phyloP scores from a whole-genome alignment of 1,284 basidiomycete genomes.

The Moesziomyces parantarcticus region DNA sequence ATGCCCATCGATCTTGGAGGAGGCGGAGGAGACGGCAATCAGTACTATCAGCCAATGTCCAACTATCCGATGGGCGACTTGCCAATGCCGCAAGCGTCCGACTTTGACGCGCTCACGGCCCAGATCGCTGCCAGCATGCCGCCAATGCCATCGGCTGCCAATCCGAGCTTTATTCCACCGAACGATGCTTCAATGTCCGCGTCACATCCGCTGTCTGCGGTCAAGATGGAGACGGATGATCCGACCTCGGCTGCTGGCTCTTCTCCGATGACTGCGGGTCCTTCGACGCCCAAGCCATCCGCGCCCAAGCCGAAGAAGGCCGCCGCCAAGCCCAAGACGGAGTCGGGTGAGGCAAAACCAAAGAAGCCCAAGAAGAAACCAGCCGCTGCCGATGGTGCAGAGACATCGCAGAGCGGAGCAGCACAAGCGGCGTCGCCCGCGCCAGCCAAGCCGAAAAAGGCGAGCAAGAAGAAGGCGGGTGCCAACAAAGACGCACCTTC shows the following conservation, averaged over 20 bases:
- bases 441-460: constrained; percentile 32
- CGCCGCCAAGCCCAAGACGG: constrained; percentile 25
- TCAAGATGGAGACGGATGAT: constrained; percentile 34
- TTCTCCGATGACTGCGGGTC: constrained; percentile 11
- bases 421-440: constrained; percentile 8
- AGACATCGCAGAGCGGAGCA: not conserved
- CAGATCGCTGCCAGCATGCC: constrained; percentile 31
- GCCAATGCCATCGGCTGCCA: not conserved
- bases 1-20: constrained; percentile 39
- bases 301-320: constrained; percentile 31
- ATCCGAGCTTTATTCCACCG: constrained; percentile 4
- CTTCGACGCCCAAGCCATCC: constrained; percentile 14
- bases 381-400: constrained; percentile 5
- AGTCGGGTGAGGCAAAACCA: constrained; percentile 26
- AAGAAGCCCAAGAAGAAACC: constrained; percentile 45
- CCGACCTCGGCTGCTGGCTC: constrained; percentile 7
- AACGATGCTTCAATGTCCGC: not conserved
- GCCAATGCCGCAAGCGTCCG: constrained; percentile 15
- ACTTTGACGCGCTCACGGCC: constrained; percentile 30
- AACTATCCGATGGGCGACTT: constrained; percentile 8
- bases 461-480: constrained; percentile 27
- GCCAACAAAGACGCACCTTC: constrained; percentile 16
- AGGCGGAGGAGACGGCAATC: constrained; percentile 1
- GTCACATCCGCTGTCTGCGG: not conserved
- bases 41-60: constrained; percentile 26